Conservation (phyloP, 2,329 filamentous ascomycete species). For the Xylaria digitata region DNA sequence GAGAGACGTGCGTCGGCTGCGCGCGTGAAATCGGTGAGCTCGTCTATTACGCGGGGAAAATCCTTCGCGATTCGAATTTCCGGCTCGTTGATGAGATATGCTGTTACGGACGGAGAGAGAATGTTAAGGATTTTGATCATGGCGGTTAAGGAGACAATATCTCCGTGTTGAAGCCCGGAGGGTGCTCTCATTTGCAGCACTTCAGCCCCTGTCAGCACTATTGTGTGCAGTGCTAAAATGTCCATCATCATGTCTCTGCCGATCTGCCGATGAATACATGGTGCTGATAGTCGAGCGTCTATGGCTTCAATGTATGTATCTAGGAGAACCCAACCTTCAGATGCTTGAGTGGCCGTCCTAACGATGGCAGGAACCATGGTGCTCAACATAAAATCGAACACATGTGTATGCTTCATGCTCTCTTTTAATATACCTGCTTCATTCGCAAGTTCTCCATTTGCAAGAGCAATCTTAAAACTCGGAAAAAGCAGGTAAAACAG, state of each 20-base stretch:
- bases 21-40: constrained; percentile 46
- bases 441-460: constrained; percentile 60
- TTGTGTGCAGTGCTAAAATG: constrained; percentile 51
- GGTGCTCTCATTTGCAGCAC: constrained; percentile 40
- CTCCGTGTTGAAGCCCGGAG: constrained; percentile 40
- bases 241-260: constrained; percentile 50
- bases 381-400: constrained; percentile 61
- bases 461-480: constrained; percentile 66
- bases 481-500: constrained; percentile 69
- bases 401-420: constrained; percentile 60
- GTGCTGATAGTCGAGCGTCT: constrained; percentile 50
- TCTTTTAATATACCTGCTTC: constrained; percentile 59
- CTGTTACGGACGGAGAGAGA: constrained; percentile 46
- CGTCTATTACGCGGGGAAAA: constrained; percentile 35
- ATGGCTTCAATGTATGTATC: constrained; percentile 63
- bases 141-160: constrained; percentile 42
- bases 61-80: constrained; percentile 33
- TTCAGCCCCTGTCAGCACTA: constrained; percentile 47
- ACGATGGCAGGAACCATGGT: constrained; percentile 68
- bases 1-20: constrained; percentile 42
- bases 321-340: constrained; percentile 60
- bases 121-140: constrained; percentile 46
- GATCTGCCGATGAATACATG: constrained; percentile 54
- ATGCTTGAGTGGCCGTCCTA: constrained; percentile 51
- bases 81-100: constrained; percentile 46